Evolutionary conservation across 768 basidiomycete species (phyloP).

Genomic region (Termitomyces sp.): DNA sequence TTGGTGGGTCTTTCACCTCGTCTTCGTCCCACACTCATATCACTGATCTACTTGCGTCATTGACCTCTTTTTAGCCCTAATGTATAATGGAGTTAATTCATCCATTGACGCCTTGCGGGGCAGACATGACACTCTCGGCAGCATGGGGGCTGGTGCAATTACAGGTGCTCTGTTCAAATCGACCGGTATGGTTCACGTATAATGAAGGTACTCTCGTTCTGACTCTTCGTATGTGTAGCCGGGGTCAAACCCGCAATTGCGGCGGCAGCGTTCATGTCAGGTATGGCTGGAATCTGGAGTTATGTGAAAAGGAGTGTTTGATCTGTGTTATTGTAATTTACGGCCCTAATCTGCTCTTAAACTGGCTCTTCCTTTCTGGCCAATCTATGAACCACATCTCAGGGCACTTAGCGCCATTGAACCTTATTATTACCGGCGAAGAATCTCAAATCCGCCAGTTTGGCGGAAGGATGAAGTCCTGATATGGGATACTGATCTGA

Average conservation of each 20-base stretch:
- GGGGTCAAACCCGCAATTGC: constrained; percentile 87
- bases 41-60: constrained; percentile 26
- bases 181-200: constrained; percentile 65
- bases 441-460: constrained; percentile 34
- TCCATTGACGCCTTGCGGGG: constrained; percentile 86
- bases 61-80: constrained; percentile 64
- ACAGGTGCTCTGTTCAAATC: constrained; percentile 93
- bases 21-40: constrained; percentile 19
- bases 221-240: constrained; percentile 57
- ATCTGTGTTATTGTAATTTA: constrained; percentile 44
- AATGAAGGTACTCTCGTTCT: constrained; percentile 20
- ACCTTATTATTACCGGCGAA: constrained; percentile 27
- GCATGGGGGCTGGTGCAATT: constrained; percentile 87
- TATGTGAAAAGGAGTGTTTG: constrained; percentile 88
- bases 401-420: constrained; percentile 26
- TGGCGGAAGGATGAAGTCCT: constrained; percentile 40
- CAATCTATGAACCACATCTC: constrained; percentile 38
- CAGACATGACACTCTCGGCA: constrained; percentile 87
- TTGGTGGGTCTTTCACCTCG: constrained; percentile 67
- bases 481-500: constrained; percentile 42
- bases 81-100: constrained; percentile 96
- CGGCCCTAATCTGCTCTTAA: constrained; percentile 45
- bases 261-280: constrained; percentile 86
- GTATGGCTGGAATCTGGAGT: constrained; percentile 90
- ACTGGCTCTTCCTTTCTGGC: constrained; percentile 39